Evolutionary conservation across 129 eudicot species (phyloP), one percentile per base, ranked within the genome.

Genomic region (Ambrosia artemisiifolia): DNA sequence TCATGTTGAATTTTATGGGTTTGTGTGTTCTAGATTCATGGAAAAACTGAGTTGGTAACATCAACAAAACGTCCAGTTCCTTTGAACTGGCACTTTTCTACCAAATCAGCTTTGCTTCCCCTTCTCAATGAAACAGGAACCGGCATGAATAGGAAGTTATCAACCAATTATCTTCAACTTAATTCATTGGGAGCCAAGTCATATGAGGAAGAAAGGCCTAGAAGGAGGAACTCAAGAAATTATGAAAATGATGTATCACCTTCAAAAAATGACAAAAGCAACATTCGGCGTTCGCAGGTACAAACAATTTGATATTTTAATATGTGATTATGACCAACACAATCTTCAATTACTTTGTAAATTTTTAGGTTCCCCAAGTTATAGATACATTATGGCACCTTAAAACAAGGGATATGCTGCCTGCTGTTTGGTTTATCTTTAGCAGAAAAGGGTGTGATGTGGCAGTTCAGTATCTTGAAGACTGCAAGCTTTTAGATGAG

Each of bases 391-490:
- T 90, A 71, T 84, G 84, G 83, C 97, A 94, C 18, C 93, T 94
- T 8, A 80, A 88, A 61, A 70, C 83, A 74, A 81, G 84, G 75
- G 96, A 90, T 72, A 90, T 94, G 99, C 86, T 94, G 32, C 99
- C 99, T 2, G 97, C 96, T 74, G 85, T 94, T 71, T 94, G 99
- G 99, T 94, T 94, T 69, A 94, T 94, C 70, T 94, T 94, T 66
- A 94, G 99, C 86, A 83, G 99, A 73, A 94, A 94, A 94, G 99
- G 99, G 38, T 94, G 99, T 75, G 99, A 94, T 75, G 96, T 86
- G 28, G 95, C 99, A 71, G 96, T 90, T 57, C 93, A 94, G 67
- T 94, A 94, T 78, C 73, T 94, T 54, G 91, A 94, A 75, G 88
- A 88, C 42, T 86, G 80, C 80, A 79, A 78, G 18, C 86, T 94